Evolutionary conservation across 208 protist species (phyloP).

Genomic region (Wallacemonas sp.): DNA sequence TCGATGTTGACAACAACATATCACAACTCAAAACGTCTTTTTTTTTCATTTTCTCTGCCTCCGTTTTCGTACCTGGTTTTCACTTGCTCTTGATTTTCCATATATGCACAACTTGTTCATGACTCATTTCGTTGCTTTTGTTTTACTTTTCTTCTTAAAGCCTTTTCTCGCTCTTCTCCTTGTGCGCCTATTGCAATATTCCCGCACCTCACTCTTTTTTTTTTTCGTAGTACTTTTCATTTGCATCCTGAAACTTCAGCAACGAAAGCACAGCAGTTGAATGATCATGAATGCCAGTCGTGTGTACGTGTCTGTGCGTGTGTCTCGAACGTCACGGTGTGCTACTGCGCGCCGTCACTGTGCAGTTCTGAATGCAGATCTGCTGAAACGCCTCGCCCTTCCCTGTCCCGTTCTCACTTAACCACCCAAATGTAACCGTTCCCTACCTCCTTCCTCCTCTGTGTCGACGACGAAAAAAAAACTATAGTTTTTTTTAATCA

Average conservation of each 20-base stretch:
- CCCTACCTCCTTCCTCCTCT: not conserved
- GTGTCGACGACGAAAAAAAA: not conserved
- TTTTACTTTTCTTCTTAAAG: constrained; percentile 4
- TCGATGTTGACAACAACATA: too few relatives aligned
- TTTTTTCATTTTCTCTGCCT: not conserved
- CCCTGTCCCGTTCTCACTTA: constrained; percentile 5
- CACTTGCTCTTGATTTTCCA: not conserved
- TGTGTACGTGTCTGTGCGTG: too few relatives aligned
- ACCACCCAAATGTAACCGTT: too few relatives aligned
- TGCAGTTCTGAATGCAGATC: too few relatives aligned
- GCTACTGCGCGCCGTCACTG: too few relatives aligned
- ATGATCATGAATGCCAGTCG: too few relatives aligned
- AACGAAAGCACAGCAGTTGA: too few relatives aligned
- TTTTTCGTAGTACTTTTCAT: too few relatives aligned
- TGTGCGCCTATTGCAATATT: not conserved
- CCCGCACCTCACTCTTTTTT: too few relatives aligned
- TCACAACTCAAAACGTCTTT: too few relatives aligned
- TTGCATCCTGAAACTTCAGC: too few relatives aligned
- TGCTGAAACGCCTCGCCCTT: not conserved
- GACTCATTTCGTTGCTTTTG: not conserved
- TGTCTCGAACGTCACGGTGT: too few relatives aligned
- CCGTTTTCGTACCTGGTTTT: not conserved
- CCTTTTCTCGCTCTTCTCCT: not conserved
- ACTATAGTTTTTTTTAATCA: not conserved
- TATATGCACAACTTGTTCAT: not conserved